Evolutionary conservation across 345 rosid species (phyloP).

Genomic region (Populus ilicifolia): DNA sequence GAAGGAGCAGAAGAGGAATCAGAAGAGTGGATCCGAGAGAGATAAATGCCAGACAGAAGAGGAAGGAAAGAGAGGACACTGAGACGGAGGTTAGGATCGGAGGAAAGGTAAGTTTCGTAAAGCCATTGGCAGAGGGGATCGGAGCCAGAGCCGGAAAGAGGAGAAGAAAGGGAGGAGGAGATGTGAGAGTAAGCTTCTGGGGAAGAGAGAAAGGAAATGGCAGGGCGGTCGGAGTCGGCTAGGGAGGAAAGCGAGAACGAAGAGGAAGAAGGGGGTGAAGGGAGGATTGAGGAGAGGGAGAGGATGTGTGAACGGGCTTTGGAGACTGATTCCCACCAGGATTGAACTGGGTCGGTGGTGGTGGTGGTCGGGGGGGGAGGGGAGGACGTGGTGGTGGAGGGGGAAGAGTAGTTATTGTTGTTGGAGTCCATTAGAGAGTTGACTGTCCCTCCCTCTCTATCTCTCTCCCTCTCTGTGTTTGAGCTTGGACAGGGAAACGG

Average conservation of each 20-base stretch:
- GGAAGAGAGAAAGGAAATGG: constrained; percentile 82
- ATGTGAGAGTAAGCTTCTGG: constrained; percentile 55
- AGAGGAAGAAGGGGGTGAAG: constrained; percentile 22
- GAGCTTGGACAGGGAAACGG: not conserved
- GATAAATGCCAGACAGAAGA: constrained; percentile 59
- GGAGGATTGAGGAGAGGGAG: constrained; percentile 61
- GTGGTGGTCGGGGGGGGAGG: not conserved
- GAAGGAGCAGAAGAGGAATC: constrained; percentile 45
- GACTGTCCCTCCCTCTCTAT: too few species aligned
- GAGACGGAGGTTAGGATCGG: constrained; percentile 83
- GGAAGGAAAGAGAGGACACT: constrained; percentile 84
- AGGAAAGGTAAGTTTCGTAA: constrained; percentile 76
- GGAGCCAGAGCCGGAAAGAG: constrained; percentile 76
- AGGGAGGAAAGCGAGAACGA: constrained; percentile 61
- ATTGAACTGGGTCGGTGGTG: constrained; percentile 40
- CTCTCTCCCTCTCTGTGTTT: not conserved
- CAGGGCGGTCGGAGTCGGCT: constrained; percentile 90
- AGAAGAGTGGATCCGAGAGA: constrained; percentile 71
- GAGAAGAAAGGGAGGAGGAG: constrained; percentile 43
- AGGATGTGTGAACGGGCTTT: constrained; percentile 81
- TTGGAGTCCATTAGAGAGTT: constrained; percentile 9
- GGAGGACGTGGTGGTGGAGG: constrained; percentile 8
- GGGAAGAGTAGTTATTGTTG: not conserved
- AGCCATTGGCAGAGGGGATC: constrained; percentile 97
- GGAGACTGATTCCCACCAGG: constrained; percentile 98